phyloP scores from a whole-genome alignment of 768 basidiomycete species.

The Baorangia bicolor region DNA sequence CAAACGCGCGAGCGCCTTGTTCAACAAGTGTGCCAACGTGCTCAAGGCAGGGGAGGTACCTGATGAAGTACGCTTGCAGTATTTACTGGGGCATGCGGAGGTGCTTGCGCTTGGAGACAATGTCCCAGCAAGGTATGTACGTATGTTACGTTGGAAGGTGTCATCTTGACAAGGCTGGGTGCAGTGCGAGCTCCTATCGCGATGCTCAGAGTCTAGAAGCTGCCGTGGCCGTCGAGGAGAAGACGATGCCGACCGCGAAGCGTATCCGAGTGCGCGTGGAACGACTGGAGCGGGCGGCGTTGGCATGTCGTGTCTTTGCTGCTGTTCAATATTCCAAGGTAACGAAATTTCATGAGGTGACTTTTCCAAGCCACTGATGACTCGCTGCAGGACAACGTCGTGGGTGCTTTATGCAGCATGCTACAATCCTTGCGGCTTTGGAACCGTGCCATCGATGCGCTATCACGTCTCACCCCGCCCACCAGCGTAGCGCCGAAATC shows the following conservation, averaged over 20 bases:
- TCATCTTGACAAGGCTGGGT: not conserved
- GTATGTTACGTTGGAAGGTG: not conserved
- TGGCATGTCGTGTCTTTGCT: constrained; percentile 69
- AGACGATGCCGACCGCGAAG: constrained; percentile 47
- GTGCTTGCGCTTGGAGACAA: constrained; percentile 61
- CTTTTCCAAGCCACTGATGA: not conserved
- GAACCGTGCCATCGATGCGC: constrained; percentile 73
- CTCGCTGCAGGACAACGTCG: constrained; percentile 54
- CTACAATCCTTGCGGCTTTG: constrained; percentile 75
- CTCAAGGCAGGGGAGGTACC: constrained; percentile 47
- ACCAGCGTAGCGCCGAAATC: constrained; percentile 24
- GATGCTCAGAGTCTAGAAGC: constrained; percentile 55
- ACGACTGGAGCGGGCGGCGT: constrained; percentile 64
- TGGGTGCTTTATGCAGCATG: constrained; percentile 53
- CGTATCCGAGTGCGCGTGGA: constrained; percentile 60
- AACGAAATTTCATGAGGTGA: constrained; percentile 7
- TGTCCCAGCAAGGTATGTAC: constrained; percentile 52
- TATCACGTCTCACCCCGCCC: constrained; percentile 56
- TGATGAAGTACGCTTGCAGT: constrained; percentile 50
- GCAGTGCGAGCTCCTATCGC: constrained; percentile 53
- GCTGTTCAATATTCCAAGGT: constrained; percentile 70
- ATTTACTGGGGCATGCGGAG: constrained; percentile 67
- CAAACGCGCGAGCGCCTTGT: constrained; percentile 63
- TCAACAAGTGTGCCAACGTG: constrained; percentile 51
- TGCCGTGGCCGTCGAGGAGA: constrained; percentile 42